Conservation (phyloP, 768 basidiomycete genomes). For the Goffeauzyma gilvescens region DNA sequence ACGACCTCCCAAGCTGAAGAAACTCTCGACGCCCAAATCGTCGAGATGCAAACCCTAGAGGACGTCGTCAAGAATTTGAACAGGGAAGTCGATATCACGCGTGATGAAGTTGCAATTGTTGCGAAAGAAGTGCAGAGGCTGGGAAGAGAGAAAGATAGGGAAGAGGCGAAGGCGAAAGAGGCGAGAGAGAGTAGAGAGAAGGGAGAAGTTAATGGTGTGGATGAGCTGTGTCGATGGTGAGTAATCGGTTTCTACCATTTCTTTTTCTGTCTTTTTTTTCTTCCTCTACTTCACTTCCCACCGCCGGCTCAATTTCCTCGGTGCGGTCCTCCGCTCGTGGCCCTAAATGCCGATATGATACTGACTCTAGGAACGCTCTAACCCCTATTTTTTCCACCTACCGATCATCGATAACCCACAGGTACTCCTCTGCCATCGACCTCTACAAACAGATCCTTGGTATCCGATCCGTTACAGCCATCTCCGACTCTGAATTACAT, state of each 20-base stretch:
- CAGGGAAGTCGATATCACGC: slow-evolving; percentile 36
- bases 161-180: slow-evolving; percentile 48
- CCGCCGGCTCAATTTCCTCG: slow-evolving; percentile 40
- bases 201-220: slow-evolving; percentile 26
- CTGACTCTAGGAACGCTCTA: too few species aligned
- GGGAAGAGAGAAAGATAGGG: slow-evolving; percentile 34
- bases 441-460: slow-evolving; percentile 47
- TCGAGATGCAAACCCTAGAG: slow-evolving; percentile 55
- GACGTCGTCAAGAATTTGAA: slow-evolving; percentile 40
- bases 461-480: slow-evolving; percentile 42
- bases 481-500: slow-evolving; percentile 58
- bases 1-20: slow-evolving; percentile 57
- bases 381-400: too few species aligned
- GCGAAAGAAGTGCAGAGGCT: slow-evolving; percentile 31
- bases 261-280: too few species aligned
- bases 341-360: too few species aligned
- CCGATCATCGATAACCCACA: slow-evolving; percentile 24
- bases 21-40: slow-evolving; percentile 55
- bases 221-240: slow-evolving; percentile 35
- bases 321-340: too few species aligned
- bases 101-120: slow-evolving; percentile 34
- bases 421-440: slow-evolving; percentile 52
- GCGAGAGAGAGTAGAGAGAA: slow-evolving; percentile 49
- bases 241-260: too few species aligned
- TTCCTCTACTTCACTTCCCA: slow-evolving; percentile 48